Base-by-base conservation (phyloP, 805 yeast genomes). In the Nakazawaea siamensis region DNA sequence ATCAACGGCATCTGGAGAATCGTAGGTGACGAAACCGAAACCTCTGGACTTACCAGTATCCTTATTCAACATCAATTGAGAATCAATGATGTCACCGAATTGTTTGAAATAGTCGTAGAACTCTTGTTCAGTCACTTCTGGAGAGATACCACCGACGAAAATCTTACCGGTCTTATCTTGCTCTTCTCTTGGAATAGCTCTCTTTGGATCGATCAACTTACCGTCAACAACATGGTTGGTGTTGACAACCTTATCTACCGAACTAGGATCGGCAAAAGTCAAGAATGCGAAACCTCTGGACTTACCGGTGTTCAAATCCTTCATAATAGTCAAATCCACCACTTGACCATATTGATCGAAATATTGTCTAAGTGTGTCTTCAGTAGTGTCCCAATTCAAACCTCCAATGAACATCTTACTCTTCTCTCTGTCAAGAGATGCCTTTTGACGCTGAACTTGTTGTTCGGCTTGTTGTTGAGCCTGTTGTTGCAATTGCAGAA, bases 381-480 rank as follows among this genome's bases (percentile, higher is more conserved):
- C 97, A 11, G 88, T 79, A 12, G 98, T 90, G 53, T 90, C 97
- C 97, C 97, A 90, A 52, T 90, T 92, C 49, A 90, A 74, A 33
- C 98, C 98, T 43, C 98, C 98, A 57, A 86, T 75, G 51, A 87
- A 87, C 94, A 87, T 83, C 54, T 87, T 87, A 36, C 94, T 94
- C n/a, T 41, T 36, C 18, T 36, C 45, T n/a, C 41, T 39, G 11
- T 19, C 24, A 12, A 36, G 25, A 2, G 34, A 24, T 17, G 40
- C 42, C 18, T 27, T 34, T 9, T 31, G 31, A 24, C 33, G 37
- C 21, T 31, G 39, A 18, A 33, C 43, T n/a, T 38, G 39, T 29
- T 35, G 49, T 14, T 33, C 49, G 25, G 35, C 48, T 40, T 45
- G 46, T 31, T 46, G 47, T 34, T 33, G 47, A 46, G 34, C 42